phyloP scores from a whole-genome alignment of 176 grass and related monocot genomes.

The Puya raimondii region DNA sequence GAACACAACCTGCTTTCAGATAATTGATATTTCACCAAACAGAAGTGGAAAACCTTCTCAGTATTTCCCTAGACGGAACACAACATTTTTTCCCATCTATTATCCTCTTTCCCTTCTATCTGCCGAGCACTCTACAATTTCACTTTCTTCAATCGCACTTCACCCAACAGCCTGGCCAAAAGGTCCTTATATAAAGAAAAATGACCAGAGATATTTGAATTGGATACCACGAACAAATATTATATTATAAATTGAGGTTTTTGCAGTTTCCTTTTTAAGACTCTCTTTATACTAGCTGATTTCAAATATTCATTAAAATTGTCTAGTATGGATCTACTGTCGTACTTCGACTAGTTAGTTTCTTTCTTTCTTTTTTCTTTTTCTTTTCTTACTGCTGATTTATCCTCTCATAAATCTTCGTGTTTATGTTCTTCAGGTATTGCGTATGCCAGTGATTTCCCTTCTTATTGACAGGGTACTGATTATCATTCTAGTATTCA shows the following conservation, averaged over 20 bases:
- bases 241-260: not conserved
- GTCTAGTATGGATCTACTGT: not conserved
- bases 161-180: too few relatives aligned
- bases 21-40: too few relatives aligned
- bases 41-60: too few relatives aligned
- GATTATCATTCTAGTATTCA: not conserved
- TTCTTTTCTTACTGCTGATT: not conserved
- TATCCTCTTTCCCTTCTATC: too few relatives aligned
- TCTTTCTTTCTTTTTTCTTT: not conserved
- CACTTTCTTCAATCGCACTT: too few relatives aligned
- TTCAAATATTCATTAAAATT: not conserved
- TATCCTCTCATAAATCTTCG: conserved; percentile 1
- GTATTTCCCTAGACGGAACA: too few relatives aligned
- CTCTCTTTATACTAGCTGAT: not conserved
- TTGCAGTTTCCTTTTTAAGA: not conserved
- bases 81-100: too few relatives aligned
- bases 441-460: conserved; percentile 69
- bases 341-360: not conserved
- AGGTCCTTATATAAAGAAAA: too few relatives aligned
- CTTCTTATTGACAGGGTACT: conserved; percentile 71
- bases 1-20: too few relatives aligned
- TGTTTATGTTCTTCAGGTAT: conserved; percentile 42
- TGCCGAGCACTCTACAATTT: too few relatives aligned
- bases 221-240: not conserved
- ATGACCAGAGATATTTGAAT: too few relatives aligned